Conservation (phyloP, 179 eudicot genomes). For the Sideroxylon spinosum region DNA sequence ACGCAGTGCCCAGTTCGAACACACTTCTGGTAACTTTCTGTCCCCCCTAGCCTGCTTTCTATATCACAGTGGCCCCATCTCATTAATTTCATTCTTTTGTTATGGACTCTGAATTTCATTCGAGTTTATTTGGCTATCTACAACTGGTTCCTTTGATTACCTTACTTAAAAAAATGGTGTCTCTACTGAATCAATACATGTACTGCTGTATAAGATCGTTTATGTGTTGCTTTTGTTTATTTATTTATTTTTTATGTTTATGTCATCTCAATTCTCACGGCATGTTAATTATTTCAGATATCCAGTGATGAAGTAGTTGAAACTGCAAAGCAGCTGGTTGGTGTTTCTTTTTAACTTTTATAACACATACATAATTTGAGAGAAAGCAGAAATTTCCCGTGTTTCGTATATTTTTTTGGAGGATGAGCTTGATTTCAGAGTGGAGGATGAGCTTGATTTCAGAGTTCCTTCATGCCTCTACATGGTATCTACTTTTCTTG, state of each 20-base stretch:
- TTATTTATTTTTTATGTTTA: too few species aligned
- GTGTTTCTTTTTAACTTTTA: conserved; percentile 24
- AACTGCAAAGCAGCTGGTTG: conserved; percentile 91
- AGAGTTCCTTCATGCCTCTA: conserved; percentile 28
- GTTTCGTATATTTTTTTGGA: neutral
- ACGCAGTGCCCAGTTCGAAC: conserved; percentile 98
- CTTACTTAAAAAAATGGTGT: too few species aligned
- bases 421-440: conserved; percentile 18
- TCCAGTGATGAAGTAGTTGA: conserved; percentile 95
- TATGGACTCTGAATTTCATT: neutral
- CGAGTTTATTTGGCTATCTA: neutral
- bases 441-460: conserved; percentile 21
- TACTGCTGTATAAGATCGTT: too few species aligned
- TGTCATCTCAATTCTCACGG: neutral
- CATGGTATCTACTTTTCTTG: conserved; percentile 63
- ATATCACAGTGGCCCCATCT: neutral
- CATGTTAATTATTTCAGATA: conserved; percentile 44
- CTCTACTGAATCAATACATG: too few species aligned
- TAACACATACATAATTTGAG: neutral
- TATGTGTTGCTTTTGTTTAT: too few species aligned
- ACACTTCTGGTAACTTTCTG: conserved; percentile 74
- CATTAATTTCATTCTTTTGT: neutral
- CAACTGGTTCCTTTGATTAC: neutral
- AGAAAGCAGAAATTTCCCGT: neutral
- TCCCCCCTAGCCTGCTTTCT: neutral